These are phyloP conservation scores for Sclerotinia subarctica DNA, from an alignment of 2,329 filamentous ascomycete species.

Conservation along the genomic window DNA sequence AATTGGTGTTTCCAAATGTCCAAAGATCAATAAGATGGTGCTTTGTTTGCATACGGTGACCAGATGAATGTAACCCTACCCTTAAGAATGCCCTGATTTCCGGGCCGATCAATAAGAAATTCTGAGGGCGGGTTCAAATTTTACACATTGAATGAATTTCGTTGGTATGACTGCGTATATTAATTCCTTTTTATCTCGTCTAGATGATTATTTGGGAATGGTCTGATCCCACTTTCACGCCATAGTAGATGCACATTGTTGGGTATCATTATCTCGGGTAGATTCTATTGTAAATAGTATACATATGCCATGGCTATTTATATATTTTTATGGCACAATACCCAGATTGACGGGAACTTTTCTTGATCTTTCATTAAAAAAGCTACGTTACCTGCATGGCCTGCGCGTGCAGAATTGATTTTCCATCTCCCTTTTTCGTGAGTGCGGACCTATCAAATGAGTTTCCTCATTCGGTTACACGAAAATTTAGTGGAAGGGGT, in stretches of 20 bases:
- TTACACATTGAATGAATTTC: neutral
- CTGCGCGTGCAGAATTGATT: neutral
- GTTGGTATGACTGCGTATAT: neutral
- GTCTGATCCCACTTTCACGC: neutral
- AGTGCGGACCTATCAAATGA: neutral
- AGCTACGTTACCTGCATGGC: neutral
- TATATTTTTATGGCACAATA: neutral
- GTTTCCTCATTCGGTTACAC: conserved; percentile 1
- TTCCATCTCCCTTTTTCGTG: neutral
- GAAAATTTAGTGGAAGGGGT: neutral
- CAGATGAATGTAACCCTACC: neutral
- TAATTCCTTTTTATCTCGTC: neutral
- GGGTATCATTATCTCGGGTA: neutral
- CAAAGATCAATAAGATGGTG: conserved; percentile 1
- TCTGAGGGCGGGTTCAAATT: neutral
- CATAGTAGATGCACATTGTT: neutral
- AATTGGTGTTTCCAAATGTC: neutral
- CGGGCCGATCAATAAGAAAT: conserved; percentile 6
- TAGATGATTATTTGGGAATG: neutral
- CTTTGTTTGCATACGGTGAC: neutral
- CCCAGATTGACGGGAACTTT: neutral
- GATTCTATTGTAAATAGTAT: neutral
- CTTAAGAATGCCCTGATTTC: neutral
- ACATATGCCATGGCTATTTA: neutral
- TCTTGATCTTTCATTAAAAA: neutral